Percentiles rank a stretch among this genome's conserved stretches.
Conservation (phyloP, 1,284 basidiomycete genomes). For the Gomphus sp. region DNA sequence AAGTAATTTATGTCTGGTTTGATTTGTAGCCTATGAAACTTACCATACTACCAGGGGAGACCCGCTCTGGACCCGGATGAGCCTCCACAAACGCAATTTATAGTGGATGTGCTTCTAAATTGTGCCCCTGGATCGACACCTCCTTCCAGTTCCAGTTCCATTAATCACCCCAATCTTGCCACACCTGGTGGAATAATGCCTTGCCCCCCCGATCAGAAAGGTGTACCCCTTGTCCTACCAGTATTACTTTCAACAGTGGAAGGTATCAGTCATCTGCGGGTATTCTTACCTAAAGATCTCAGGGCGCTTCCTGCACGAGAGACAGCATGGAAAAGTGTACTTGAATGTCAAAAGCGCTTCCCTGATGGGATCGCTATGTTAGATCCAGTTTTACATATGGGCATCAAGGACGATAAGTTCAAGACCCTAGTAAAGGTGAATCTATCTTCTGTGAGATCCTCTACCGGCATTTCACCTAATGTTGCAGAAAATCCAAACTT, state of each 20-base stretch:
- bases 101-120: slow-evolving; percentile 89
- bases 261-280: slow-evolving; percentile 78
- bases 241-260: slow-evolving; percentile 85
- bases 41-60: slow-evolving; percentile 2
- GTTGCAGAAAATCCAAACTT: slow-evolving; percentile 75
- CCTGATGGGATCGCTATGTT: slow-evolving; percentile 81
- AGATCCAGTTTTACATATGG: slow-evolving; percentile 94
- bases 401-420: slow-evolving; percentile 92
- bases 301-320: slow-evolving; percentile 69
- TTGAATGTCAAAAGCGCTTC: slow-evolving; percentile 86
- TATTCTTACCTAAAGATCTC: slow-evolving; percentile 87
- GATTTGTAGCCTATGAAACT: slow-evolving; percentile 16
- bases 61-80: slow-evolving; percentile 55
- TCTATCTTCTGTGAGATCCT: neutral
- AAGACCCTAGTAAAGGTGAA: slow-evolving; percentile 72
- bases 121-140: slow-evolving; percentile 61
- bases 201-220: slow-evolving; percentile 61
- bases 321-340: slow-evolving; percentile 81
- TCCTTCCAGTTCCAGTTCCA: slow-evolving; percentile 48
- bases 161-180: slow-evolving; percentile 27
- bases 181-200: slow-evolving; percentile 70
- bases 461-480: neutral
- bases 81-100: slow-evolving; percentile 82
- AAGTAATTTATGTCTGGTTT: slow-evolving; percentile 33
- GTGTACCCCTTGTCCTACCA: slow-evolving; percentile 81